These are phyloP conservation scores for Primulina tabacum DNA, from an alignment of 257 asterid genomes.

Conservation along the genomic window DNA sequence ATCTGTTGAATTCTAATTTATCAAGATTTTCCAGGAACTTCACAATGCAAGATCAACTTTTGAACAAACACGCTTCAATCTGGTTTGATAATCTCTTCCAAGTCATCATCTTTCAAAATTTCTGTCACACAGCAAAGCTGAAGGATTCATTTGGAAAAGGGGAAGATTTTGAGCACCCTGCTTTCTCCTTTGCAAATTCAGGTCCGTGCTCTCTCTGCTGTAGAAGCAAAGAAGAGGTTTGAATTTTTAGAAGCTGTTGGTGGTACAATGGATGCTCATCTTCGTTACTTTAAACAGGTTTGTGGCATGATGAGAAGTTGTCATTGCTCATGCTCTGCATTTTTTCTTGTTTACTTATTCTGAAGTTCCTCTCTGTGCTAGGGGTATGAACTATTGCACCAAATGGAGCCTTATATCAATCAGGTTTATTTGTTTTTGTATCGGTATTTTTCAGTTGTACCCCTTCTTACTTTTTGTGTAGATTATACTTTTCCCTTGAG, in stretches of 20 bases:
- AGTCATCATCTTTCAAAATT: conserved; percentile 11
- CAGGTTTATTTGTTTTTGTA: conserved; percentile 48
- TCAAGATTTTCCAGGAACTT: conserved; percentile 98
- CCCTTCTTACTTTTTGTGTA: conserved; percentile 9
- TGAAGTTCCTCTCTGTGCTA: conserved; percentile 36
- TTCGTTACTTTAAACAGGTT: conserved; percentile 81
- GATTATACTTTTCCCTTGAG: neutral
- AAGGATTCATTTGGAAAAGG: conserved; percentile 11
- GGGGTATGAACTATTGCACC: conserved; percentile 92
- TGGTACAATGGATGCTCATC: conserved; percentile 85
- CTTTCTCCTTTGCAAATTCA: conserved; percentile 33
- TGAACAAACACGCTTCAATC: conserved; percentile 89
- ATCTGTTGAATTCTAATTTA: conserved; percentile 72
- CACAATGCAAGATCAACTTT: conserved; percentile 77
- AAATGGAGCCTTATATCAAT: conserved; percentile 89
- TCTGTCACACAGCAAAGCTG: conserved; percentile 1
- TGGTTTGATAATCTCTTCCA: conserved; percentile 52
- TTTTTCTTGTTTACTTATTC: conserved; percentile 26
- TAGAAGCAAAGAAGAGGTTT: conserved; percentile 88
- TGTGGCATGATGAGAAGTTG: conserved; percentile 17
- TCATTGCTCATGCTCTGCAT: conserved; percentile 4
- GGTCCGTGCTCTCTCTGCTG: conserved; percentile 85
- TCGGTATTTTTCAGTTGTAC: neutral
- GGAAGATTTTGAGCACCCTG: conserved; percentile 21
- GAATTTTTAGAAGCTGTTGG: conserved; percentile 89